A percentile compares a stretch with the other conserved stretches of the same genome.
Evolutionary conservation across 2,329 filamentous ascomycete genomes (phyloP).

Genomic region (Hawksworthiomyces lignivorus): DNA sequence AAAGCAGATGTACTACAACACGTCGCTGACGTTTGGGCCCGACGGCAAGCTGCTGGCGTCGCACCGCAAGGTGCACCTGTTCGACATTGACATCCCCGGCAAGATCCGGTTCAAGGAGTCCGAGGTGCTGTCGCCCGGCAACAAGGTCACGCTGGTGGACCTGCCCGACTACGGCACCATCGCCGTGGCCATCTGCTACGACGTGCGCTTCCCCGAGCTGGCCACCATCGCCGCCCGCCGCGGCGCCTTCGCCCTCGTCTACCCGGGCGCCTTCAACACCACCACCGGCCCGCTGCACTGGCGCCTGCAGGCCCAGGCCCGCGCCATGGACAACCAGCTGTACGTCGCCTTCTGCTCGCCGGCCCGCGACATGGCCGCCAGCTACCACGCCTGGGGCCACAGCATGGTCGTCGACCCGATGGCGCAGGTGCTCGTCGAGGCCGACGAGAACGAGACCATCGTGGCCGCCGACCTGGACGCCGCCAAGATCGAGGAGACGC

Average conservation of each 20-base stretch:
- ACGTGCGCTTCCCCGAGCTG: constrained; percentile 91
- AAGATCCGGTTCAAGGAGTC: constrained; percentile 89
- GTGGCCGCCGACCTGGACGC: constrained; percentile 65
- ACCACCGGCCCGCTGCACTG: constrained; percentile 92
- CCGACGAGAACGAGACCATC: constrained; percentile 69
- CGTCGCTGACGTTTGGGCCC: constrained; percentile 74
- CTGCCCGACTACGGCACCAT: constrained; percentile 83
- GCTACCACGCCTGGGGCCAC: constrained; percentile 89
- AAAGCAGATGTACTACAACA: constrained; percentile 71
- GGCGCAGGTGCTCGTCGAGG: constrained; percentile 70
- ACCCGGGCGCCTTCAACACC: constrained; percentile 94
- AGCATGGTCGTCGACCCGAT: constrained; percentile 83
- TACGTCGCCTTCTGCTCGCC: constrained; percentile 93
- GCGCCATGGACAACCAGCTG: constrained; percentile 71
- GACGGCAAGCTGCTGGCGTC: constrained; percentile 72
- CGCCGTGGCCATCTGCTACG: constrained; percentile 91
- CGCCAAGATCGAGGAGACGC: constrained; percentile 62
- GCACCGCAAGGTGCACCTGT: constrained; percentile 91
- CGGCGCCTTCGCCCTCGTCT: constrained; percentile 81
- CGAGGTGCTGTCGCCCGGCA: constrained; percentile 78
- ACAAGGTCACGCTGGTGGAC: constrained; percentile 78
- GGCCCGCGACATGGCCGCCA: constrained; percentile 66
- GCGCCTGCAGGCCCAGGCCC: constrained; percentile 71
- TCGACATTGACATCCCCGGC: constrained; percentile 95
- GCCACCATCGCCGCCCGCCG: constrained; percentile 80